These are phyloP conservation scores for Lathyrus oleraceus DNA, from an alignment of 306 rosid species.

Conservation along the genomic window DNA sequence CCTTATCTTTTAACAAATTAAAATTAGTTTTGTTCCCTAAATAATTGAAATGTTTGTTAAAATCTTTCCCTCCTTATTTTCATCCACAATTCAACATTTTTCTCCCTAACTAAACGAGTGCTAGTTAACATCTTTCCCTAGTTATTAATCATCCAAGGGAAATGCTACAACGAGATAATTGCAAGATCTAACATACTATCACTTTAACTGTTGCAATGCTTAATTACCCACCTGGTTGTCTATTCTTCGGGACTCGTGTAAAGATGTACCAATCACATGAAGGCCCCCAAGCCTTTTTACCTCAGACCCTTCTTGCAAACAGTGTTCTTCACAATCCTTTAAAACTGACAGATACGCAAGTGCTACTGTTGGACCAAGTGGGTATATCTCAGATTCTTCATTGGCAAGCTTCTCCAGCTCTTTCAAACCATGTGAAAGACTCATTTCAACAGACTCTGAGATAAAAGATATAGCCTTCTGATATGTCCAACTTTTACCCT, in stretches of 20 bases:
- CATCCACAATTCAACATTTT: conserved; percentile 19
- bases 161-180: not conserved
- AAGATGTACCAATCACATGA: conserved; percentile 94
- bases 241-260: conserved; percentile 95
- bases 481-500: conserved; percentile 80
- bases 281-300: conserved; percentile 94
- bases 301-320: conserved; percentile 81
- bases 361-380: conserved; percentile 94
- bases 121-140: not conserved
- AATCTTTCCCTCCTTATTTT: conserved; percentile 11
- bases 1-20: conserved; percentile 15
- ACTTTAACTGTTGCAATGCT: conserved; percentile 24
- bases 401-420: conserved; percentile 77
- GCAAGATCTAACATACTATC: conserved; percentile 27
- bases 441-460: conserved; percentile 80
- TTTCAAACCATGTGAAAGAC: conserved; percentile 63
- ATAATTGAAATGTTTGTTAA: not conserved
- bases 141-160: conserved; percentile 2
- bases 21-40: conserved; percentile 12
- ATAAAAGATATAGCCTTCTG: conserved; percentile 85
- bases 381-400: conserved; percentile 79
- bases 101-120: not conserved
- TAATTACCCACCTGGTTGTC: conserved; percentile 80
- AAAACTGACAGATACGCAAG: conserved; percentile 76
- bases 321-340: conserved; percentile 83